Conservation (phyloP, 2,329 filamentous ascomycete genomes). For the Trichophyton simii region DNA sequence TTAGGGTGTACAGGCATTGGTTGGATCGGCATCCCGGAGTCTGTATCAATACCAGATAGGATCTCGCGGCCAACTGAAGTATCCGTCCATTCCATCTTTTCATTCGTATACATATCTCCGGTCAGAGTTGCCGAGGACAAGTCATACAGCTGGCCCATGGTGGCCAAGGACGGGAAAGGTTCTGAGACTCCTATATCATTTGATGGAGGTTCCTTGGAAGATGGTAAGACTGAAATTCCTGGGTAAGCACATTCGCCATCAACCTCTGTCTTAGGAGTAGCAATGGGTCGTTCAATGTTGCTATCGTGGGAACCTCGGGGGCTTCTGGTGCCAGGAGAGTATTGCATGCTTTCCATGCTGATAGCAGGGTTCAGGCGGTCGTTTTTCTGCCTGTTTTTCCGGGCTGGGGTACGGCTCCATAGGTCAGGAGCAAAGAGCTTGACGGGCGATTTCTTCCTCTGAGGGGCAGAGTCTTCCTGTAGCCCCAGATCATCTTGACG, state of each 20-base stretch:
- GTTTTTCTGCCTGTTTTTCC: neutral
- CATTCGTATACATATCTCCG: neutral
- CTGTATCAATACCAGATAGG: neutral
- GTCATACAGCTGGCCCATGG: neutral
- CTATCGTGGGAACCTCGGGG: neutral
- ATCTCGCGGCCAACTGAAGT: slow-evolving; percentile 5
- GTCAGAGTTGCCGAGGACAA: slow-evolving; percentile 2
- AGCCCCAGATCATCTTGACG: neutral
- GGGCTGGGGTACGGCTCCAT: neutral
- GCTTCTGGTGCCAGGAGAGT: neutral
- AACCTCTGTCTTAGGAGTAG: slow-evolving; percentile 3
- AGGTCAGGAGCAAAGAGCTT: slow-evolving; percentile 2
- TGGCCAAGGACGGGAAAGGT: neutral
- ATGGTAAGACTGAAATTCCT: slow-evolving; percentile 11
- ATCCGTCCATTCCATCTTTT: slow-evolving; percentile 5
- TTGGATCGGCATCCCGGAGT: neutral
- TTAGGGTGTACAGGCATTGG: neutral
- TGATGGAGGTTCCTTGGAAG: neutral
- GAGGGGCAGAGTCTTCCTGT: neutral
- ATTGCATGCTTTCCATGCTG: neutral
- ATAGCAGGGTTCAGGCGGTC: neutral
- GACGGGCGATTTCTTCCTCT: neutral
- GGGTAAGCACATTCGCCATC: slow-evolving; percentile 11
- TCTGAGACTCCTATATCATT: neutral
- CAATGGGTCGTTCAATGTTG: neutral